Base-by-base conservation (phyloP, 345 rosid species). In the Lumnitzera littorea region DNA sequence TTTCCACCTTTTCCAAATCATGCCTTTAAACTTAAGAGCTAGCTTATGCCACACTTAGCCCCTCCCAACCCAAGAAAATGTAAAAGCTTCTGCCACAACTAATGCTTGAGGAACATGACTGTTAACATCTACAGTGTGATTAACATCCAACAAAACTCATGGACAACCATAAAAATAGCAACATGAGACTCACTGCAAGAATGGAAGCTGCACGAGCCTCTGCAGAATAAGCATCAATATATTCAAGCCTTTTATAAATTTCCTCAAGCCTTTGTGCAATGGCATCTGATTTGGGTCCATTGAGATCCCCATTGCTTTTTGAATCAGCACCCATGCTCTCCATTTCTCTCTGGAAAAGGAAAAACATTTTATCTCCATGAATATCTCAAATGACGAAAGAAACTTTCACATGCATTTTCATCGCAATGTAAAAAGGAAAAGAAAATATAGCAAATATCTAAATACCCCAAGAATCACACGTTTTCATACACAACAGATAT, bases 171-270 rank as follows among this genome's bases (percentile, higher is more conserved):
- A 29, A 62, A 58, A 52, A 43, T 29, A 9, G 43, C 43, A 57
- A 31, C 29, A 6, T 54, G 62, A 24, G 52, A 80, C 91, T 70
- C 69, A 90, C 99, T 23, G 97, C 96, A 75, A 94, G 96, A 77
- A 94, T 90, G 69, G 97, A 80, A 71, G 97, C 95, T 66, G 97
- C 96, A 47, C 96, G 95, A 64, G 97, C 81, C 78, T 94, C 97
- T 12, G 99, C 91, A 65, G 99, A 76, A 73, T 94, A 67, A 55
- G 96, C 97, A 83, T 88, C 99, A 69, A 94, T 94, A 51, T 72
- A 72, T 72, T 82, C 96, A 62, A 94, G 97, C 73, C 96, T 88
- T 79, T 90, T 94, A 84, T 94, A 94, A 78, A 94, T 82, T 71
- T 81, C 89, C 70, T 83, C 84, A 48, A 94, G 91, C 81, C 96